Evolutionary conservation across 2,329 filamentous ascomycete species (phyloP).

Genomic region (Calonectria pteridis): DNA sequence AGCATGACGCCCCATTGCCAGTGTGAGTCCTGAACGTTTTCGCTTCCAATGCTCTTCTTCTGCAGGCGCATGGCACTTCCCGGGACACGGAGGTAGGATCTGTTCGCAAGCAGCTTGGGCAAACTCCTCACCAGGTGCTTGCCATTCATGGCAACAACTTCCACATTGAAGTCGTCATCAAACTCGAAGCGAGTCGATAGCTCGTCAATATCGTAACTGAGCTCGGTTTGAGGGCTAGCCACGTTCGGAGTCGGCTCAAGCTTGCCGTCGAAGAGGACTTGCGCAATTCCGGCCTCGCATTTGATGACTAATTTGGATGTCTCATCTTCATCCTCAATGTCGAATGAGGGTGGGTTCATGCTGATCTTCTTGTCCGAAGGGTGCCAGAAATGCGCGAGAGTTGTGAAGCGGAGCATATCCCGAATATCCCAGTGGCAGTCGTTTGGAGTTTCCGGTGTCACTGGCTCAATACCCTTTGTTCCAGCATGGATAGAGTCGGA

Average conservation of each 20-base stretch:
- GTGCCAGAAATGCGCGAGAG: constrained; percentile 76
- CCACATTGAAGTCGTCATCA: constrained; percentile 45
- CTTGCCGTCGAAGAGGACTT: background rate
- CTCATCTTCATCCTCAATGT: background rate
- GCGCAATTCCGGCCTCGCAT: constrained; percentile 16
- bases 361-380: constrained; percentile 65
- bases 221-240: background rate
- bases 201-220: background rate
- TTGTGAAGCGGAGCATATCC: constrained; percentile 75
- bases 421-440: constrained; percentile 78
- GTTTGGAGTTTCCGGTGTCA: constrained; percentile 55
- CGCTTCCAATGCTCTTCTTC: constrained; percentile 50
- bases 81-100: constrained; percentile 52
- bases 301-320: background rate
- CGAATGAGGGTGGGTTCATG: constrained; percentile 22
- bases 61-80: constrained; percentile 52
- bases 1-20: constrained; percentile 51
- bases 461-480: constrained; percentile 28
- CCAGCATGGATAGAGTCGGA: constrained; percentile 47
- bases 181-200: background rate
- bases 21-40: constrained; percentile 32
- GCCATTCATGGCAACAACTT: constrained; percentile 56
- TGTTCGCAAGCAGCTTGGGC: constrained; percentile 49
- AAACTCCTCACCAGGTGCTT: constrained; percentile 50
- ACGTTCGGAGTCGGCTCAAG: background rate